Conservation (phyloP, 257 asterid species). For the Forsythia suspensa region DNA sequence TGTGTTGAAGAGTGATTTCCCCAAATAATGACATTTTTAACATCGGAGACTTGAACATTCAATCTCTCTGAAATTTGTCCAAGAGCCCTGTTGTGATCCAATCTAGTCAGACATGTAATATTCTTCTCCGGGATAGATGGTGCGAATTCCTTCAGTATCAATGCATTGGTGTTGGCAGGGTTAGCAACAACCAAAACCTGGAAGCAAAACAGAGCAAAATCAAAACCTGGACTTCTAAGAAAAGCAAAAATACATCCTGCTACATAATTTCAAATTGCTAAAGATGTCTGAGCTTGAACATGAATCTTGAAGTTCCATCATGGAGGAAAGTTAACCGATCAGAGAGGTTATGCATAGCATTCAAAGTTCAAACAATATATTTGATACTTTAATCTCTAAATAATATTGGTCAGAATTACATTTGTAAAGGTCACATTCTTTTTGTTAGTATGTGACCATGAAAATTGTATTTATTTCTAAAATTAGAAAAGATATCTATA, state of each 20-base stretch:
- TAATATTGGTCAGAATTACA: not conserved
- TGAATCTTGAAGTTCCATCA: not conserved
- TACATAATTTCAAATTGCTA: not conserved
- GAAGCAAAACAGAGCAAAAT: not conserved
- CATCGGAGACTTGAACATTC: slow-evolving; percentile 80
- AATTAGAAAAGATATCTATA: not conserved
- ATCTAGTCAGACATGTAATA: slow-evolving; percentile 82
- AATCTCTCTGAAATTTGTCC: slow-evolving; percentile 90
- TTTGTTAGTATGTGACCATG: not conserved
- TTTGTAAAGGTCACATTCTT: not conserved
- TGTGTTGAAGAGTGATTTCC: slow-evolving; percentile 95
- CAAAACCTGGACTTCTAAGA: not conserved
- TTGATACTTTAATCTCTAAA: not conserved
- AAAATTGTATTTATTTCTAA: not conserved
- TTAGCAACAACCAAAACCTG: slow-evolving; percentile 98
- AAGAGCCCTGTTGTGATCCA: slow-evolving; percentile 98
- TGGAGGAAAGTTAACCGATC: not conserved
- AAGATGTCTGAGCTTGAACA: not conserved
- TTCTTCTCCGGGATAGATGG: slow-evolving; percentile 89
- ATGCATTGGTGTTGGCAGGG: slow-evolving; percentile 95
- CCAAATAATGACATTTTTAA: slow-evolving; percentile 89
- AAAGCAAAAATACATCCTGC: not conserved
- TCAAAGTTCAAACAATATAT: not conserved
- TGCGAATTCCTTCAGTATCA: slow-evolving; percentile 86
- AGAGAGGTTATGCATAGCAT: not conserved